These are phyloP conservation scores for Plicaturopsis crispa DNA, from an alignment of 768 basidiomycete species.

Conservation along the genomic window DNA sequence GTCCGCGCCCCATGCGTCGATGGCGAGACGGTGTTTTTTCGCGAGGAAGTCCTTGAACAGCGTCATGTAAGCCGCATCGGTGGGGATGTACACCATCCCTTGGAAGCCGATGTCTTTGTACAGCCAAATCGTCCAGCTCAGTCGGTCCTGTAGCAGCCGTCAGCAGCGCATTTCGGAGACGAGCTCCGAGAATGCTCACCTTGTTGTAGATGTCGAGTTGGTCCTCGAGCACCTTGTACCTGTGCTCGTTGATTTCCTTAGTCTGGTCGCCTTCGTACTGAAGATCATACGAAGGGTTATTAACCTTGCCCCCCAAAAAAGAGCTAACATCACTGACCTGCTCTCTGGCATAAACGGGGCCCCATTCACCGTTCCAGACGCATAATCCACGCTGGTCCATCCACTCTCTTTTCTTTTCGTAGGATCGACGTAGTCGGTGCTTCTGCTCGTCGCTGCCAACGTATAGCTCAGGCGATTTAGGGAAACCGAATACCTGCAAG, in stretches of 20 bases:
- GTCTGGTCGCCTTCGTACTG: slow-evolving; percentile 52
- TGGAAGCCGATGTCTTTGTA: slow-evolving; percentile 87
- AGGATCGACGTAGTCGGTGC: slow-evolving; percentile 43
- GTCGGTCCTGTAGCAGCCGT: slow-evolving; percentile 37
- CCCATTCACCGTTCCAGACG: slow-evolving; percentile 81
- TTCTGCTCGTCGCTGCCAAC: slow-evolving; percentile 44
- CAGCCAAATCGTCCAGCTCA: slow-evolving; percentile 83
- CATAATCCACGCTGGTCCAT: slow-evolving; percentile 61
- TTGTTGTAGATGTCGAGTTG: slow-evolving; percentile 68
- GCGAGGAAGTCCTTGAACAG: slow-evolving; percentile 62
- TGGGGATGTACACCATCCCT: slow-evolving; percentile 74
- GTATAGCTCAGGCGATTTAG: slow-evolving; percentile 47
- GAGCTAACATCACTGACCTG: too few relatives aligned
- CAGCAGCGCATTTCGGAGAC: background rate
- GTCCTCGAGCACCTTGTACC: slow-evolving; percentile 63
- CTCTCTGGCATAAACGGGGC: slow-evolving; percentile 69
- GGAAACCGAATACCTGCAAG: slow-evolving; percentile 75
- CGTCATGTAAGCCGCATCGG: slow-evolving; percentile 63
- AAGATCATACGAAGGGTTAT: too few relatives aligned
- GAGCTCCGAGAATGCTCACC: slow-evolving; percentile 21
- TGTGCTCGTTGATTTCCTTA: slow-evolving; percentile 55
- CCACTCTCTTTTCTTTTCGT: slow-evolving; percentile 71
- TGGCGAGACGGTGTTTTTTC: slow-evolving; percentile 72
- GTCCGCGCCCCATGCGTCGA: slow-evolving; percentile 77
- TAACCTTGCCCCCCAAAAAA: too few relatives aligned